A percentile compares a stretch with the other conserved stretches of the same genome.
phyloP scores from a whole-genome alignment of 208 protist genomes.

The Crithidia thermophila region DNA sequence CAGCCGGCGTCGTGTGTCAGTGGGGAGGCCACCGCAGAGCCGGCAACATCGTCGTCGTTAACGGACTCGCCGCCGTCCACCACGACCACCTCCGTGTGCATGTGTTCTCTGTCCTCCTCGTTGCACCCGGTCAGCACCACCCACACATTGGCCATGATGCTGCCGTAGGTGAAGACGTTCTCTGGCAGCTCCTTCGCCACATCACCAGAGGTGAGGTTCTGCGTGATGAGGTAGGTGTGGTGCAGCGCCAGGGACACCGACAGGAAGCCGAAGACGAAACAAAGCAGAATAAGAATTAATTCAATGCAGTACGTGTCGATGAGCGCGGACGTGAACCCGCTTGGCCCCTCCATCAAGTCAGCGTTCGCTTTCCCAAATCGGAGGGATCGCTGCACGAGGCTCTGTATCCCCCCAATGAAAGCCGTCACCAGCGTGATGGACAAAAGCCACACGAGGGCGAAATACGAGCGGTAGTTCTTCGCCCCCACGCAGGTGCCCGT shows the following conservation, averaged over 20 bases:
- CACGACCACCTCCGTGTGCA: conserved; percentile 21
- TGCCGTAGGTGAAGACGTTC: conserved; percentile 68
- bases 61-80: conserved; percentile 12
- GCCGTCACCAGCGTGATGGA: conserved; percentile 43
- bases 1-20: not conserved
- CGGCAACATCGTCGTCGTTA: not conserved
- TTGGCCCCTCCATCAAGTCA: not conserved
- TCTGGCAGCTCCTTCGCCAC: conserved; percentile 32
- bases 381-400: conserved; percentile 37
- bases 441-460: conserved; percentile 61
- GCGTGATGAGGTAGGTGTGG: conserved; percentile 68
- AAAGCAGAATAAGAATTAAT: conserved; percentile 58
- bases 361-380: conserved; percentile 4
- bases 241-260: conserved; percentile 52
- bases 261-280: conserved; percentile 41
- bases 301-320: conserved; percentile 72
- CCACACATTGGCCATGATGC: conserved; percentile 43
- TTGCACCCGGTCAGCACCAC: conserved; percentile 36
- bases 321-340: conserved; percentile 46
- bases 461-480: conserved; percentile 87
- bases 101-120: conserved; percentile 12
- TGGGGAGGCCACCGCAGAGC: not conserved
- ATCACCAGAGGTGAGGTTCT: conserved; percentile 75
- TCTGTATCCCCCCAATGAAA: conserved; percentile 52
- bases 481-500: conserved; percentile 89